phyloP scores from a whole-genome alignment of 257 asterid genomes.

The Nicotiana attenuata region DNA sequence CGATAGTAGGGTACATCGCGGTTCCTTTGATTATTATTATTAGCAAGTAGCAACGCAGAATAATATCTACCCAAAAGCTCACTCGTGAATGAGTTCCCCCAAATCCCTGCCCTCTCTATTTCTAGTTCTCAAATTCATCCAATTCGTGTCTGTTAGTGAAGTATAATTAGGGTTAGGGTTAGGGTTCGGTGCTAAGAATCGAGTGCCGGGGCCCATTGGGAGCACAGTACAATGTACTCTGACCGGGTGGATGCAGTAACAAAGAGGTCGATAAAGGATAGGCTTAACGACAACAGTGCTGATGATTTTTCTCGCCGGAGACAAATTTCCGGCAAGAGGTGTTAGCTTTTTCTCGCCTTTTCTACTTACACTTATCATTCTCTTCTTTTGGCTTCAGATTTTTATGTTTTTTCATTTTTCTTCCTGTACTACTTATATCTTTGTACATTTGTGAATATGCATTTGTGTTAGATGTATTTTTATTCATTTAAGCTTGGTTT shows the following conservation, averaged over 20 bases:
- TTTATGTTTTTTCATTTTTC: neutral
- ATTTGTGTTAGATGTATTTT: neutral
- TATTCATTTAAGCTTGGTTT: neutral
- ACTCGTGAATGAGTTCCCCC: neutral
- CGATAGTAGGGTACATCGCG: neutral
- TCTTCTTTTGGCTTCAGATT: neutral
- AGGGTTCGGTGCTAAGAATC: constrained; percentile 6
- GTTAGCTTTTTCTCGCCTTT: neutral
- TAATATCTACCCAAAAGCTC: neutral
- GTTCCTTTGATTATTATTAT: neutral
- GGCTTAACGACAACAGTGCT: constrained; percentile 53
- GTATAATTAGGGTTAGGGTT: constrained; percentile 40
- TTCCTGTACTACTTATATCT: neutral
- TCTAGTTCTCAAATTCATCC: neutral
- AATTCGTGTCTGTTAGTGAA: neutral
- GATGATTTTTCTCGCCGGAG: constrained; percentile 48
- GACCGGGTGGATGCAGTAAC: constrained; percentile 71
- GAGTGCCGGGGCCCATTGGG: constrained; percentile 11
- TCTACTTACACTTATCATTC: neutral
- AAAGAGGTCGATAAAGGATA: constrained; percentile 63
- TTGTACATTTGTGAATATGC: neutral
- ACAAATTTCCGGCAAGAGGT: constrained; percentile 69
- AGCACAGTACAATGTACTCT: constrained; percentile 54
- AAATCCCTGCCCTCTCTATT: neutral
- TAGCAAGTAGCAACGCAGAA: neutral